These are phyloP conservation scores for Pulveroboletus sp. DNA, from an alignment of 768 basidiomycete species.

Conservation along the genomic window DNA sequence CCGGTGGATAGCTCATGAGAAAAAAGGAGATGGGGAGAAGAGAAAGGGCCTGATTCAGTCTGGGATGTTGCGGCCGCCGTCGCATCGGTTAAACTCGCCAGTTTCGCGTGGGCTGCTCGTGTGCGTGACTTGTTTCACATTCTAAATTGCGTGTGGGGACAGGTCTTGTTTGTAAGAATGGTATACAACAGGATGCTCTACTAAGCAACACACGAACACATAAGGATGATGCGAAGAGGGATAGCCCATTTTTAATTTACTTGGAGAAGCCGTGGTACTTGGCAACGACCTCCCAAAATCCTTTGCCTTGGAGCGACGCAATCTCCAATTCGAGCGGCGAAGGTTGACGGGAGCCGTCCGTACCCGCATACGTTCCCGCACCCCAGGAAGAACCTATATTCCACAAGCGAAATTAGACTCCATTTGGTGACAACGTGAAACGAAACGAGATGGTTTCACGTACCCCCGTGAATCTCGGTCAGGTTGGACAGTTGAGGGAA, in stretches of 20 bases:
- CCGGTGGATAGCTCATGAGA: too few relatives aligned
- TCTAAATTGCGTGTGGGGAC: too few relatives aligned
- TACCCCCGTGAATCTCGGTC: slow-evolving; percentile 46
- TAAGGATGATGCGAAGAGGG: not conserved
- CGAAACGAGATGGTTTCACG: slow-evolving; percentile 10
- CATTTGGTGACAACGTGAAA: not conserved
- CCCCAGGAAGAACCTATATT: slow-evolving; percentile 73
- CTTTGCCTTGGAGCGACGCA: slow-evolving; percentile 54
- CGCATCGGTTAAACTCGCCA: too few relatives aligned
- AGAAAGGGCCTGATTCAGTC: too few relatives aligned
- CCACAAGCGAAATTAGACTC: not conserved
- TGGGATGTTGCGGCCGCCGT: too few relatives aligned
- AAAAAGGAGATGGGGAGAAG: too few relatives aligned
- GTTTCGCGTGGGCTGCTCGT: too few relatives aligned
- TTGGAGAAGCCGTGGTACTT: slow-evolving; percentile 28
- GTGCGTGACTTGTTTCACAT: too few relatives aligned
- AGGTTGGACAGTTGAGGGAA: slow-evolving; percentile 40
- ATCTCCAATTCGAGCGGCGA: slow-evolving; percentile 54
- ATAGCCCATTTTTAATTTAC: slow-evolving; percentile 2
- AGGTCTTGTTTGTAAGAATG: not conserved
- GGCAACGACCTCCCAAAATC: slow-evolving; percentile 50
- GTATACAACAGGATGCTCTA: not conserved
- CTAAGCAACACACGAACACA: not conserved
- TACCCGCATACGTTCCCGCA: slow-evolving; percentile 63
- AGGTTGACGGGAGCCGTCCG: slow-evolving; percentile 60